A percentile compares a stretch with the other conserved stretches of the same genome.
Evolutionary conservation across 257 asterid genomes (phyloP).

Genomic region (Marsdenia floribunda): DNA sequence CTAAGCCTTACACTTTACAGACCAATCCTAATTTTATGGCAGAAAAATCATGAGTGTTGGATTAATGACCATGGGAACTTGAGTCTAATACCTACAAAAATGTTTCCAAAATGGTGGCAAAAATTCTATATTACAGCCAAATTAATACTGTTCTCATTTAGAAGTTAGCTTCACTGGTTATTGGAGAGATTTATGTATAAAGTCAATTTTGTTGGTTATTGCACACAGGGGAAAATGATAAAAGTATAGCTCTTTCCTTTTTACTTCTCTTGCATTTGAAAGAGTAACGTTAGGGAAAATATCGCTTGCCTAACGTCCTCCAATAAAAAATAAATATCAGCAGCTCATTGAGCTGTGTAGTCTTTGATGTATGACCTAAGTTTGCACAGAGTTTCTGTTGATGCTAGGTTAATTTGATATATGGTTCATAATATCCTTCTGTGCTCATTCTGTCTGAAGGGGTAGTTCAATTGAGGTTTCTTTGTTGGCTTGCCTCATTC

Average conservation of each 20-base stretch:
- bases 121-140: background rate
- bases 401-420: background rate
- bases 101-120: background rate
- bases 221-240: background rate
- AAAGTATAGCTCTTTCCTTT: background rate
- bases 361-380: background rate
- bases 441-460: background rate
- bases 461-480: background rate
- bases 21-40: background rate
- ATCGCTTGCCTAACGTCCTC: background rate
- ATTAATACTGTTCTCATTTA: background rate
- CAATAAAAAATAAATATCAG: background rate
- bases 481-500: slow-evolving; percentile 6
- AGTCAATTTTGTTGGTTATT: background rate
- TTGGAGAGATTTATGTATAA: background rate
- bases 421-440: background rate
- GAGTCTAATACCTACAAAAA: background rate
- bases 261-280: background rate
- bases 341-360: background rate
- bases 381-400: background rate
- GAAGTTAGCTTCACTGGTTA: background rate
- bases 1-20: background rate
- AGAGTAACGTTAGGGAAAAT: background rate
- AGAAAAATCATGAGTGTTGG: background rate
- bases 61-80: background rate